phyloP scores from a whole-genome alignment of 805 yeast species.

The Suhomyces xylopsoci region DNA sequence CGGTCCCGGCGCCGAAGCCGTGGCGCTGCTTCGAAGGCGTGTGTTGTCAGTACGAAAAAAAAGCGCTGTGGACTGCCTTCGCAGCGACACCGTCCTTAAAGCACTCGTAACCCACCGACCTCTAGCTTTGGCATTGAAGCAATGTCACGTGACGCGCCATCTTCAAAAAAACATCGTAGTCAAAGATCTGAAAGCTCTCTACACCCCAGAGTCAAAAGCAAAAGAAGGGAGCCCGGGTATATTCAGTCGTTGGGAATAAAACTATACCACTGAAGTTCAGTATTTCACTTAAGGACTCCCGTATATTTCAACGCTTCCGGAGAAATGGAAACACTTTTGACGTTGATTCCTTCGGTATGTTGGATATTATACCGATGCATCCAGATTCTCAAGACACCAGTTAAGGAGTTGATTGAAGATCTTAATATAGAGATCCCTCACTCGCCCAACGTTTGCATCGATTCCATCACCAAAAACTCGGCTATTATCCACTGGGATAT shows the following conservation, averaged over 20 bases:
- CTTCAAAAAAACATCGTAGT: not conserved
- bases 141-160: not conserved
- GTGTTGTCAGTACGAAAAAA: not conserved
- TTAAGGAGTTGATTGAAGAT: constrained; percentile 43
- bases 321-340: constrained; percentile 24
- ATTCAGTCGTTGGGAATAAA: not conserved
- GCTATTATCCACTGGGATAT: constrained; percentile 59
- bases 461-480: constrained; percentile 44
- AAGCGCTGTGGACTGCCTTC: not conserved
- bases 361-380: constrained; percentile 42
- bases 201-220: not conserved
- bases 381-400: constrained; percentile 41
- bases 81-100: not conserved
- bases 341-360: constrained; percentile 29
- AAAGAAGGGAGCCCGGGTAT: not conserved
- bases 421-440: constrained; percentile 55
- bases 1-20: not conserved
- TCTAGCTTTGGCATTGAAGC: not conserved
- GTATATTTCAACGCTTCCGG: not conserved
- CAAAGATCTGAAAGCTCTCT: not conserved
- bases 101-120: not conserved
- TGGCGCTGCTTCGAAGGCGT: too few species aligned
- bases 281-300: not conserved
- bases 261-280: not conserved
- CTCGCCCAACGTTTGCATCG: constrained; percentile 53